Base-by-base conservation (phyloP, 805 yeast species). In the Barnettozyma salicaria region DNA sequence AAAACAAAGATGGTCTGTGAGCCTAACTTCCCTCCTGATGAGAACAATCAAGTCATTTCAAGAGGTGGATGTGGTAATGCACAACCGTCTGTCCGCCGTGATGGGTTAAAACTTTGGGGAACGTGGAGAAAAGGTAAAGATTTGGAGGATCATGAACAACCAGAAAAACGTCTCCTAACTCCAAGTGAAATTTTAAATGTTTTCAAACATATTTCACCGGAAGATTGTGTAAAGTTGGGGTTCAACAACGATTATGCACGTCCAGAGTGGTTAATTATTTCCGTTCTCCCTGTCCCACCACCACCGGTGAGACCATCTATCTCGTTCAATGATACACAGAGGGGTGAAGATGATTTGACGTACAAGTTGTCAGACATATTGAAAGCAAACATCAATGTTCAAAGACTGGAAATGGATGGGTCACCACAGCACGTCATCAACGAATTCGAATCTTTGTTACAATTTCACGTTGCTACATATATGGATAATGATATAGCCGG, bases 401-500 rank as follows among this genome's bases (percentile, higher is more conserved):
- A 90, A 61, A 80, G 95, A 42, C 74, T 94, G 47, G 97, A 92
- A 61, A 88, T 88, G 76, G 97, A 94, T 60, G 99, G 99, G 48
- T 94, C 97, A 4, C 98, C 99, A 12, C 97, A 90, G 54, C 99
- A 92, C 60, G 97, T 94, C 30, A 83, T 92, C 51, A 85, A 85
- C 58, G 99, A 92, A 64, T 90, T 92, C 57, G 98, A 92, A 61
- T 83, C 95, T 30, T 75, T 92, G 50, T 69, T 92, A 42, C 99
- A 92, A 60, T 92, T 88, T 62, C 99, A 92, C 55, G 97, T 92
- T 36, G 99, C 99, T 7, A 92, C 99, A 1, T 92, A 92, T 60
- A 92, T 92, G 99, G 98, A 92, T 66, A 92, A 92, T 61, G 97
- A 92, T 66, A 92, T 92, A 63, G 98, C 98, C 11, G 98, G 99